phyloP scores from a whole-genome alignment of 768 basidiomycete genomes.

The Trametes elegans region DNA sequence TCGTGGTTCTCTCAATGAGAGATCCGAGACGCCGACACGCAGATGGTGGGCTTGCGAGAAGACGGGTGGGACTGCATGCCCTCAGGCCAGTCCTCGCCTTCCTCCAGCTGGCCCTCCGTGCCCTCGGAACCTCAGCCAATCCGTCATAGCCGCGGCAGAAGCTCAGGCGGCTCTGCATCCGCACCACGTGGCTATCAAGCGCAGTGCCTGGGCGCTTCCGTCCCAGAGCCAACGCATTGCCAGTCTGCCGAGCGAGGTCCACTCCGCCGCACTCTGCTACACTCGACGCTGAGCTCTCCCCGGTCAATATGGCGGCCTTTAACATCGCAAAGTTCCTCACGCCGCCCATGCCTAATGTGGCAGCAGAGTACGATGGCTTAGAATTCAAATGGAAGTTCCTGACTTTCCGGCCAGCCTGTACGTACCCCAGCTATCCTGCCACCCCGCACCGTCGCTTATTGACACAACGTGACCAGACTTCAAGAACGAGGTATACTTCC shows the following conservation, averaged over 20 bases:
- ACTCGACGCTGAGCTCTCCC: neutral
- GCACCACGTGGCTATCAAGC: slow-evolving; percentile 12
- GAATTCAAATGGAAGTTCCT: slow-evolving; percentile 74
- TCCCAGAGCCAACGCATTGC: too few species aligned
- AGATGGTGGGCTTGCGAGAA: too few species aligned
- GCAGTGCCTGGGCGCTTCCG: slow-evolving; percentile 12
- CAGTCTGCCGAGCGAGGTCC: neutral
- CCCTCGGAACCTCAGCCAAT: neutral
- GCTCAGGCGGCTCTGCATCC: neutral
- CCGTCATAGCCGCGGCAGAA: slow-evolving; percentile 4
- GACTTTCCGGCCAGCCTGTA: slow-evolving; percentile 78
- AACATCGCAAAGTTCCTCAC: slow-evolving; percentile 16
- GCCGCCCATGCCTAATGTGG: slow-evolving; percentile 54
- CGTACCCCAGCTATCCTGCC: slow-evolving; percentile 26
- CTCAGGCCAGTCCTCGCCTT: too few species aligned
- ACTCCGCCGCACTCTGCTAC: neutral
- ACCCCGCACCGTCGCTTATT: slow-evolving; percentile 5
- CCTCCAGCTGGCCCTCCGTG: neutral
- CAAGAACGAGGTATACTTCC: slow-evolving; percentile 58
- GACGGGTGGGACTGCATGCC: too few species aligned
- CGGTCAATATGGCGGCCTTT: slow-evolving; percentile 18
- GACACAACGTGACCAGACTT: slow-evolving; percentile 45
- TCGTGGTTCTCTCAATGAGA: too few species aligned
- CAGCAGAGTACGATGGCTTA: slow-evolving; percentile 66
- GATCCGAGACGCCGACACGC: neutral